A percentile compares a stretch with the other conserved stretches of the same genome.
Evolutionary conservation across 106 monocot species (phyloP).

Genomic region (Allium cepa): DNA sequence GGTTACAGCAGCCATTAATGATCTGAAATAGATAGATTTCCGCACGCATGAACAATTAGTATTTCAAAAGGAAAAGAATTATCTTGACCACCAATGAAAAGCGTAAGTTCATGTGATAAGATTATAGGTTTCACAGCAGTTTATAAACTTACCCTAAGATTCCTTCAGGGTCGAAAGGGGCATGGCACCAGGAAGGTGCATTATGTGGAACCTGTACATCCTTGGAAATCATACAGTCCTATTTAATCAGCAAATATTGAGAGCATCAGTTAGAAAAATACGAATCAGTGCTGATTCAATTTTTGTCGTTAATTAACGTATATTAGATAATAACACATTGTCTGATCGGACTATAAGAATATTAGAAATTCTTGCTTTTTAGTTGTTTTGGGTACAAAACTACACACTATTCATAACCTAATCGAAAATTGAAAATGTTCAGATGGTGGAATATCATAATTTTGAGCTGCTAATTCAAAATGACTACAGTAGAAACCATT

Average conservation of each 20-base stretch:
- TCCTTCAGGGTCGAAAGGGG: slow-evolving; percentile 79
- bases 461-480: too few species aligned
- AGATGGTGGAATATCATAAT: too few species aligned
- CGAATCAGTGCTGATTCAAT: neutral
- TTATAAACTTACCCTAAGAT: slow-evolving; percentile 36
- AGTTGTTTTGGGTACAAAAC: too few species aligned
- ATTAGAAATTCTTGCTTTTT: neutral
- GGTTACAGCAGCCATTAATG: slow-evolving; percentile 63
- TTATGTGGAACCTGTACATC: slow-evolving; percentile 8
- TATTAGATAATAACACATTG: too few species aligned
- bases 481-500: too few species aligned
- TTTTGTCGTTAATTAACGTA: neutral
- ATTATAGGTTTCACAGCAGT: too few species aligned
- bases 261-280: slow-evolving; percentile 1
- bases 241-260: slow-evolving; percentile 8
- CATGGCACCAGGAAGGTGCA: slow-evolving; percentile 48
- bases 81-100: too few species aligned
- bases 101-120: too few species aligned
- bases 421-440: too few species aligned
- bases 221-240: slow-evolving; percentile 39
- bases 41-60: neutral
- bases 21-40: slow-evolving; percentile 20
- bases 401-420: too few species aligned
- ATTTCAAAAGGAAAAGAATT: neutral
- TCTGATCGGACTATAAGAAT: neutral